These are phyloP conservation scores for Aspergillus cristatus DNA, from an alignment of 495 filamentous ascomycete species.

Conservation along the genomic window DNA sequence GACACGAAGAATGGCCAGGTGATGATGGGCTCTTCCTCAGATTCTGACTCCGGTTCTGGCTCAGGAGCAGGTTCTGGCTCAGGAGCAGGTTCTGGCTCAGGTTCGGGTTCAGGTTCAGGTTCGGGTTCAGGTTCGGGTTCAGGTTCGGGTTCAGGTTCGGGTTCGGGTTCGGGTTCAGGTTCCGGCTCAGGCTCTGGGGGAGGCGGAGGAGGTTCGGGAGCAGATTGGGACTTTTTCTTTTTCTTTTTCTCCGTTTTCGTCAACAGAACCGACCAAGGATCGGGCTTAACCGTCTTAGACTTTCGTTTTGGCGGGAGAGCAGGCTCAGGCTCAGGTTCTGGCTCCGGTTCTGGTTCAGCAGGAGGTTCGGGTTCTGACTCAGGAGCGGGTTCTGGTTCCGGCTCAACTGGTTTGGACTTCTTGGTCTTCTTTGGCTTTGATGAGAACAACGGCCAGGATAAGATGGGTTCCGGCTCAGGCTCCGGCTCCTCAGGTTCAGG, in stretches of 20 bases:
- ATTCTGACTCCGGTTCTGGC: conserved; percentile 21
- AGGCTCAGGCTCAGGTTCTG: conserved; percentile 2
- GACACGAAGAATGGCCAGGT: no score
- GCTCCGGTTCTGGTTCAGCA: conserved; percentile 5
- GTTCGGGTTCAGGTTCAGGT: conserved; percentile 7
- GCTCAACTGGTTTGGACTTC: no score
- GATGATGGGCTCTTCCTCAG: no score
- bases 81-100: conserved; percentile 3
- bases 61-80: conserved; percentile 14
- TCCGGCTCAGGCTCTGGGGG: conserved; percentile 2
- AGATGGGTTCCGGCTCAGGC: conserved; percentile 4
- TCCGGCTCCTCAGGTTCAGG: conserved; percentile 3
- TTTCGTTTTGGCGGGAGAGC: conserved; percentile 1
- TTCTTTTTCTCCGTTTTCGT: conserved; percentile 8
- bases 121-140: conserved; percentile 15
- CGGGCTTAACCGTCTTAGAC: conserved; percentile 1
- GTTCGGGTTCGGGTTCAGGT: conserved; percentile 11
- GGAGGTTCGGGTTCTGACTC: conserved; percentile 9
- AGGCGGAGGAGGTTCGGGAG: no score
- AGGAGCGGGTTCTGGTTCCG: conserved; percentile 9
- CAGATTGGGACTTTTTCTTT: conserved; percentile 11
- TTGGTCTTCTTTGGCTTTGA: conserved; percentile 14
- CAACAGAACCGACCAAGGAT: not conserved
- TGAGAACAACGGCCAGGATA: no score
- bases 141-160: conserved; percentile 14